A percentile compares a stretch with the other conserved stretches of the same genome.
Evolutionary conservation across 192 early-diverging fungal genomes (phyloP).

Genomic region (Bifiguratus adelaidae): DNA sequence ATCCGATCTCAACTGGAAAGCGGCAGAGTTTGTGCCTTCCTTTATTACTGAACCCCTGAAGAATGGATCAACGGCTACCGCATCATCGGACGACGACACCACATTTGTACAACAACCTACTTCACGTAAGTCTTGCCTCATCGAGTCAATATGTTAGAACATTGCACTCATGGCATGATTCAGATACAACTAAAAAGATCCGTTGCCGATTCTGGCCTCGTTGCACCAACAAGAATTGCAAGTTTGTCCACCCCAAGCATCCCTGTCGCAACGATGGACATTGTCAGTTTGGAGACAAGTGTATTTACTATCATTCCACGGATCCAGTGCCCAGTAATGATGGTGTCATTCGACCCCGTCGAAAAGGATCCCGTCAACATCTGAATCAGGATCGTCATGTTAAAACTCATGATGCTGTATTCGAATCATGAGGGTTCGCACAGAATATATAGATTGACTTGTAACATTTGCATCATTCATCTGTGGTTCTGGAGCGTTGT

Average conservation of each 20-base stretch:
- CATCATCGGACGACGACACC: not conserved
- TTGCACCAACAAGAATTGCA: constrained; percentile 43
- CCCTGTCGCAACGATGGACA: constrained; percentile 21
- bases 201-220: constrained; percentile 34
- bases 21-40: constrained; percentile 16
- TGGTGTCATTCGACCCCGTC: not conserved
- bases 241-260: constrained; percentile 28
- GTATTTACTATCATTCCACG: constrained; percentile 1
- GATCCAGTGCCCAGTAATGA: not conserved
- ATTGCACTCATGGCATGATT: not conserved
- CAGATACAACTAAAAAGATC: constrained; percentile 14
- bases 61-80: not conserved
- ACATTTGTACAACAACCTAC: not conserved
- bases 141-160: not conserved
- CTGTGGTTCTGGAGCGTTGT: constrained; percentile 6
- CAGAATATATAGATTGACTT: not conserved
- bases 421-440: not conserved
- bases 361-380: not conserved
- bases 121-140: not conserved
- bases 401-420: not conserved
- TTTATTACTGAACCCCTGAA: not conserved
- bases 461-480: not conserved
- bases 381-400: not conserved
- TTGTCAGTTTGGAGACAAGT: not conserved
- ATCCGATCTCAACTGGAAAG: constrained; percentile 20